Conservation (phyloP, 192 early-diverging fungal species). For the Coemansia sp. region DNA sequence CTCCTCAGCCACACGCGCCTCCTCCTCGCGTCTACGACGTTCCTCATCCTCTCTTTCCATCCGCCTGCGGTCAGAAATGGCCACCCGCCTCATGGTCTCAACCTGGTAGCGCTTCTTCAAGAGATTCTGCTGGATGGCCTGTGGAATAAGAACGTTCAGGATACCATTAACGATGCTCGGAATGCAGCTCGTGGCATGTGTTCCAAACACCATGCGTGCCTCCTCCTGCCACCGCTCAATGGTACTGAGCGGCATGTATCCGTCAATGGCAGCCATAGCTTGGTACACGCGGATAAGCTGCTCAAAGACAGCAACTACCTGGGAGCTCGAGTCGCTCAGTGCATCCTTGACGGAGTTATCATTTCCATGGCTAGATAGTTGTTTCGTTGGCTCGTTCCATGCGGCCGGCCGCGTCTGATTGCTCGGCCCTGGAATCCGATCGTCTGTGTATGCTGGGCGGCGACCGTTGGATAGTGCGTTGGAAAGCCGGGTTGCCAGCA, state of each 20-base stretch:
- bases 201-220: constrained; percentile 76
- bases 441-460: constrained; percentile 36
- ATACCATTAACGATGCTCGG: constrained; percentile 62
- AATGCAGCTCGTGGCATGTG: constrained; percentile 60
- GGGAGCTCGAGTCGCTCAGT: constrained; percentile 16
- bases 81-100: constrained; percentile 37
- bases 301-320: constrained; percentile 23
- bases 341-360: constrained; percentile 21
- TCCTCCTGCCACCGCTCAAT: constrained; percentile 88
- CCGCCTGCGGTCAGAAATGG: constrained; percentile 37
- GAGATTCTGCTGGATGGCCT: constrained; percentile 65
- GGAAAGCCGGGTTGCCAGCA: constrained; percentile 39
- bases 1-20: constrained; percentile 36
- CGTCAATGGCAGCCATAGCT: constrained; percentile 61
- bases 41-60: constrained; percentile 56
- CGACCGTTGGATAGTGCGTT: constrained; percentile 34
- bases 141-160: constrained; percentile 72
- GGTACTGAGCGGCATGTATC: constrained; percentile 68
- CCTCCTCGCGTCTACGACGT: constrained; percentile 58
- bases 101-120: constrained; percentile 44
- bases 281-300: constrained; percentile 37
- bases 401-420: constrained; percentile 14
- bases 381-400: constrained; percentile 8
- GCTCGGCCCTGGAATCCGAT: constrained; percentile 27
- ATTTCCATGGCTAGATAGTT: not conserved